A percentile compares a stretch with the other conserved stretches of the same genome.
These are phyloP conservation scores for Aspergillus cristatus DNA, from an alignment of 495 filamentous ascomycete species.

Conservation along the genomic window DNA sequence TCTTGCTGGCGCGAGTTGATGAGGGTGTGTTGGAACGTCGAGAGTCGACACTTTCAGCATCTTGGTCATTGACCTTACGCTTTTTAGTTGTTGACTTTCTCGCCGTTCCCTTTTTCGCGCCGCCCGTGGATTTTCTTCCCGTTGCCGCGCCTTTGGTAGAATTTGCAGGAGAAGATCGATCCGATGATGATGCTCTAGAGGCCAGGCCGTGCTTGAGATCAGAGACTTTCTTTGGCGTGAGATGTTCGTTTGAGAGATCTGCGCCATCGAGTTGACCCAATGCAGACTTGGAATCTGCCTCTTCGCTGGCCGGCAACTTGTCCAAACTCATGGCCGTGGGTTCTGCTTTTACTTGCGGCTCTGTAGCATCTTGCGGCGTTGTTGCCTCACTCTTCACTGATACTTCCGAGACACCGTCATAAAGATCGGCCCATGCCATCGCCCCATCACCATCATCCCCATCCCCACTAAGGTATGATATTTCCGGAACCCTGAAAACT, in stretches of 20 bases:
- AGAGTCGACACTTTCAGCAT: slow-evolving; percentile 33
- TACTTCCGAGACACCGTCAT: slow-evolving; percentile 16
- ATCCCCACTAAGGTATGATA: slow-evolving; percentile 3
- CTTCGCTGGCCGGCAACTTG: slow-evolving; percentile 20
- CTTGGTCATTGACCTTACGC: slow-evolving; percentile 41
- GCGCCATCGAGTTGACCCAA: slow-evolving; percentile 22
- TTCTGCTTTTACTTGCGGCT: slow-evolving; percentile 29
- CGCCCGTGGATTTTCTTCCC: slow-evolving; percentile 27
- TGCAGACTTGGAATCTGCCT: slow-evolving; percentile 16
- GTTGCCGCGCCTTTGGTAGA: slow-evolving; percentile 23
- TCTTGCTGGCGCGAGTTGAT: slow-evolving; percentile 41
- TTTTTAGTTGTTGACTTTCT: slow-evolving; percentile 50
- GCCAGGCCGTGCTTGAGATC: slow-evolving; percentile 29
- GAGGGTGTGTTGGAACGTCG: slow-evolving; percentile 38
- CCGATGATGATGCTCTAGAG: slow-evolving; percentile 24
- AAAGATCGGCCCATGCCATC: slow-evolving; percentile 27
- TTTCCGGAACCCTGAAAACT: slow-evolving; percentile 19
- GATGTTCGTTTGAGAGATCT: slow-evolving; percentile 19
- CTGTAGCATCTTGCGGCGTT: slow-evolving; percentile 12
- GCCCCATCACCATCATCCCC: slow-evolving; percentile 4
- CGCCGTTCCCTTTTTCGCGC: slow-evolving; percentile 45
- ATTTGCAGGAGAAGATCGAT: slow-evolving; percentile 26
- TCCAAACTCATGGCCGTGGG: slow-evolving; percentile 22
- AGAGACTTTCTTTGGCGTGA: slow-evolving; percentile 32
- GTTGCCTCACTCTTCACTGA: slow-evolving; percentile 2